phyloP scores from a whole-genome alignment of 768 basidiomycete species.

The Pilatotrama ljubarskyi region DNA sequence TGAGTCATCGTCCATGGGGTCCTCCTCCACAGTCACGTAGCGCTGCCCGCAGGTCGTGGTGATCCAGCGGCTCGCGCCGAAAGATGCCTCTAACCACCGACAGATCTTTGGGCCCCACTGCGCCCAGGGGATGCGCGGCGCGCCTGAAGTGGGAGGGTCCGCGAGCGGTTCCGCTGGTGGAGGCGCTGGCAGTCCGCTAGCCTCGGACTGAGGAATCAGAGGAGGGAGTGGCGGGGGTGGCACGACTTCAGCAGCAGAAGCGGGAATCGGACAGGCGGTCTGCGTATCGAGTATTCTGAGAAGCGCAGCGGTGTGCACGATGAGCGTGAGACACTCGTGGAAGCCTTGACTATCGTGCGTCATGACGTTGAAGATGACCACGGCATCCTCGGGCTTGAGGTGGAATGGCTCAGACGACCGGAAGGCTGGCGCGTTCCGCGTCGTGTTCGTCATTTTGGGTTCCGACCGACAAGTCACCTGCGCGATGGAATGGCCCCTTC shows the following conservation, averaged over 20 bases:
- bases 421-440: slow-evolving; percentile 1
- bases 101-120: slow-evolving; percentile 28
- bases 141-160: background rate
- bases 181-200: no score
- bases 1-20: slow-evolving; percentile 9
- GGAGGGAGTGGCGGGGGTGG: background rate
- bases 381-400: slow-evolving; percentile 25
- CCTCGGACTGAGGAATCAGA: background rate
- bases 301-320: slow-evolving; percentile 27
- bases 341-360: slow-evolving; percentile 19
- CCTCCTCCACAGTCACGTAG: slow-evolving; percentile 23
- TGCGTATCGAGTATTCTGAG: background rate
- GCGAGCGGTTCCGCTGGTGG: background rate
- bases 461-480: slow-evolving; percentile 31
- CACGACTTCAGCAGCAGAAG: no score
- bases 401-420: slow-evolving; percentile 24
- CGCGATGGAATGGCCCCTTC: slow-evolving; percentile 15
- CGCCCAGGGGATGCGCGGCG: slow-evolving; percentile 20
- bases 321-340: slow-evolving; percentile 27
- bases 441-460: slow-evolving; percentile 23
- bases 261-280: background rate
- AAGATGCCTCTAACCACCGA: slow-evolving; percentile 30
- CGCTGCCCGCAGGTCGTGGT: slow-evolving; percentile 35
- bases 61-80: slow-evolving; percentile 31
- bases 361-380: slow-evolving; percentile 30